These are phyloP conservation scores for Fusarium sp. DNA, from an alignment of 2,329 filamentous ascomycete species.

Conservation along the genomic window DNA sequence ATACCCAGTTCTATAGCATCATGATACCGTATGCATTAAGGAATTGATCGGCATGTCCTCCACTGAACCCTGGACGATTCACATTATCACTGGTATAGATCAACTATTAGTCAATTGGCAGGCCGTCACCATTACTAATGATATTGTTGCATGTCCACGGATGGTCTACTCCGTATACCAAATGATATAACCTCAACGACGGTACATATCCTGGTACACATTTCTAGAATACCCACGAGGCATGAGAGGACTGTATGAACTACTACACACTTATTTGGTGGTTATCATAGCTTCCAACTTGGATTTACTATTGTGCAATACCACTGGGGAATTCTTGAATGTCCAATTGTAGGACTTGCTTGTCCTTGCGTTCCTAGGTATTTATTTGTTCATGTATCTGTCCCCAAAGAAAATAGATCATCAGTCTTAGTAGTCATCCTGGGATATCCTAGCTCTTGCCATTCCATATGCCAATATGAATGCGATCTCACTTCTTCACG, in stretches of 20 bases:
- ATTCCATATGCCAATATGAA: neutral
- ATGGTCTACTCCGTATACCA: too few species aligned
- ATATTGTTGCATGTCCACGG: too few species aligned
- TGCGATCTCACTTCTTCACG: neutral
- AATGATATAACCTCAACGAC: too few species aligned
- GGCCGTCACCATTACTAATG: too few species aligned
- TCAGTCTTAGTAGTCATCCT: constrained; percentile 41
- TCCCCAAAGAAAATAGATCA: constrained; percentile 33
- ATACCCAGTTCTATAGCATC: constrained; percentile 17
- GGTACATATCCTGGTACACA: too few species aligned
- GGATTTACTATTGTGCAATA: neutral
- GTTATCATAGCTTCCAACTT: neutral
- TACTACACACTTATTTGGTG: neutral
- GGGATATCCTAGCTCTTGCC: constrained; percentile 18
- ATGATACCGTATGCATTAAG: too few species aligned
- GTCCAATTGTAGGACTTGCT: neutral
- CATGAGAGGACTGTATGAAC: neutral
- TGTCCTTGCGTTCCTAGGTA: neutral
- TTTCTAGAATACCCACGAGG: too few species aligned
- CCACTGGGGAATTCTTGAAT: neutral
- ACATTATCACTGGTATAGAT: too few species aligned
- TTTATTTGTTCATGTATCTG: constrained; percentile 5
- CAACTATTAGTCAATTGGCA: too few species aligned
- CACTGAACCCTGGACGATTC: too few species aligned
- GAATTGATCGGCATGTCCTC: too few species aligned